Percentiles rank a stretch among this genome's conserved stretches.
Evolutionary conservation across 2,329 filamentous ascomycete species (phyloP).

Genomic region (Dendryphion nanum): DNA sequence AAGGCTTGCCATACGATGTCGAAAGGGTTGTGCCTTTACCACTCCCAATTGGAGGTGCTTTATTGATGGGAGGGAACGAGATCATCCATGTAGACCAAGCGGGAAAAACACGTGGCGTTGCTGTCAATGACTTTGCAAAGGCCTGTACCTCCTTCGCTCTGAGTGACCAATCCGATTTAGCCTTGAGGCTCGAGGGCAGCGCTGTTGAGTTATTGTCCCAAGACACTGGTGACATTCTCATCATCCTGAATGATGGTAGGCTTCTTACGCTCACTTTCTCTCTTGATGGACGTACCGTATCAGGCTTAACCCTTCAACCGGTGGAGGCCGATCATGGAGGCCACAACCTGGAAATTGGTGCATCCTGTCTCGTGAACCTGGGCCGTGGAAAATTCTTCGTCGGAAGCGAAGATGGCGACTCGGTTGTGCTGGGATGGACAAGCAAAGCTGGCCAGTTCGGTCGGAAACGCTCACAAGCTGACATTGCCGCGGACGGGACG

Average conservation of each 20-base stretch:
- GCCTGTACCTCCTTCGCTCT: conserved; percentile 80
- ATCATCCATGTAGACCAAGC: conserved; percentile 94
- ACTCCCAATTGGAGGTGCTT: conserved; percentile 80
- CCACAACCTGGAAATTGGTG: conserved; percentile 57
- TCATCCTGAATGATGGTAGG: conserved; percentile 73
- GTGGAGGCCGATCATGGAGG: conserved; percentile 65
- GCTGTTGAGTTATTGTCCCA: conserved; percentile 72
- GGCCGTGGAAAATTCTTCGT: conserved; percentile 73
- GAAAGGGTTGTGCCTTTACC: conserved; percentile 80
- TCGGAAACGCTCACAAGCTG: conserved; percentile 63
- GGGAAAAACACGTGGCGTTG: conserved; percentile 88
- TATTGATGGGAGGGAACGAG: conserved; percentile 85
- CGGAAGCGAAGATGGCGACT: conserved; percentile 81
- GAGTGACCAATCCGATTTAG: conserved; percentile 79
- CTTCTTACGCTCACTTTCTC: conserved; percentile 77
- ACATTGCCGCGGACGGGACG: conserved; percentile 54
- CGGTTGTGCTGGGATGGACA: conserved; percentile 76
- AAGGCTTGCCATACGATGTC: conserved; percentile 81
- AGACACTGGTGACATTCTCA: conserved; percentile 78
- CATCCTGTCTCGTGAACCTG: conserved; percentile 69
- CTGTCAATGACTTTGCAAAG: conserved; percentile 86
- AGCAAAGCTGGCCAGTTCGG: conserved; percentile 55
- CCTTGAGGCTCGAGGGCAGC: conserved; percentile 78
- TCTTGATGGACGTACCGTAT: conserved; percentile 87
- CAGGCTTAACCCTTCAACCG: conserved; percentile 72